Base-by-base conservation (phyloP, 257 asterid species). In the Gentiana dahurica region DNA sequence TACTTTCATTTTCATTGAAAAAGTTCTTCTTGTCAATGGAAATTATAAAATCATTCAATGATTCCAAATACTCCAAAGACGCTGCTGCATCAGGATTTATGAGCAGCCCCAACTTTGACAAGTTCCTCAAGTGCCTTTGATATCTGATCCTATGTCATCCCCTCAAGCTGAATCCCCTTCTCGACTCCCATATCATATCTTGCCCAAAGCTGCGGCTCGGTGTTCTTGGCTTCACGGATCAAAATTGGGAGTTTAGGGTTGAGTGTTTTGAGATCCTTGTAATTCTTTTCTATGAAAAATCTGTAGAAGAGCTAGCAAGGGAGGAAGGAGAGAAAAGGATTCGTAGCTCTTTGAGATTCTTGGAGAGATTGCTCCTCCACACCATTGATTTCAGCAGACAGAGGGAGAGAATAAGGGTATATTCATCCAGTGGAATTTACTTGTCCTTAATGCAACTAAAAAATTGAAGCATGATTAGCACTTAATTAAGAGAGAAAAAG, bases 131-230 rank as follows among this genome's bases (percentile, higher is more conserved):
- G 86, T 53, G 89, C 95, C 75, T 78, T 82, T 24, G 87, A 65
- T 49, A 89, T 84, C 65, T 89, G 90, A 55, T 75, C 80, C 77
- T 86, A 95, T 2, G 54, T 78, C 72, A 81, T 71, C 65, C 94
- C 95, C 55, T 86, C 83, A 68, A 89, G 68, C 12, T 61, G 82
- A 57, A 89, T 65, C 53, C 94, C 95, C 67, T 81, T 81, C 74
- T 86, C 97, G 43, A 86, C 77, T 64, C 95, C 97, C 75, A 78
- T 56, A 54, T 76, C 97, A 61, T 69, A 86, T 89, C 97, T 81
- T 33, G 94, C 97, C 97, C 97, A 89, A 32, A 89, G 94, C 77
- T 86, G 97, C 62, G 97, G 97, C 68, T 86, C 93, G 61, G 75
- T 73, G 51, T 84, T 83, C 24, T 74, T 57, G 39, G 89, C 91